Conservation (phyloP, 2,329 filamentous ascomycete genomes). For the Fusarium guadeloupense region DNA sequence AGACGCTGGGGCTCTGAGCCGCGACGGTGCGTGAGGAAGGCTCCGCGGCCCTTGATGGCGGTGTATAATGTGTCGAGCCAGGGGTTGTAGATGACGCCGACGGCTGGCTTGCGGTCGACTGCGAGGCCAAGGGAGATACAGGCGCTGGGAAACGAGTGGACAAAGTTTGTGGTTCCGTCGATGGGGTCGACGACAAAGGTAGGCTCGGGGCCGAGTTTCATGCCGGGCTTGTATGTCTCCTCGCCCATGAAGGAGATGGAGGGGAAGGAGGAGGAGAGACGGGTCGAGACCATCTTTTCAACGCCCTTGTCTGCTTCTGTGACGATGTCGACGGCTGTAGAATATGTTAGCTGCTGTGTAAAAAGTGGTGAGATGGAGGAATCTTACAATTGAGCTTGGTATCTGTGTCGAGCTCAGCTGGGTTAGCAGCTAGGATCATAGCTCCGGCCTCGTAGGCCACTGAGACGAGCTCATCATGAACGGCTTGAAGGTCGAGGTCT, state of each 20-base stretch:
- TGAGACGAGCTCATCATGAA: conserved; percentile 68
- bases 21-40: conserved; percentile 63
- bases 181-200: conserved; percentile 87
- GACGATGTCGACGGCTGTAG: conserved; percentile 71
- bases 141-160: conserved; percentile 78
- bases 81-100: conserved; percentile 85
- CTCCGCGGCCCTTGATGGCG: conserved; percentile 73
- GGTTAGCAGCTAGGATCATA: conserved; percentile 71
- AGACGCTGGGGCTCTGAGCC: conserved; percentile 51
- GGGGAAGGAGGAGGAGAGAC: conserved; percentile 63
- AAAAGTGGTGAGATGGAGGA: neutral
- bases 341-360: conserved; percentile 1
- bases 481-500: conserved; percentile 66
- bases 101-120: conserved; percentile 66
- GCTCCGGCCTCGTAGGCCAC: conserved; percentile 71
- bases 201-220: conserved; percentile 68
- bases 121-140: conserved; percentile 81
- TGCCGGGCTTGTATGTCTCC: conserved; percentile 77
- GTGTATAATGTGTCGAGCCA: conserved; percentile 76
- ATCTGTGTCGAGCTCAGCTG: conserved; percentile 63
- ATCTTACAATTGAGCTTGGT: conserved; percentile 73
- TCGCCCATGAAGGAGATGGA: conserved; percentile 74
- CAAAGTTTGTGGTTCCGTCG: conserved; percentile 82
- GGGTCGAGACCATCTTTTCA: conserved; percentile 67
- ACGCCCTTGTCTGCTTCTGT: conserved; percentile 74